Conservation (phyloP, 441 rosid genomes). For the Erysimum cheiri region DNA sequence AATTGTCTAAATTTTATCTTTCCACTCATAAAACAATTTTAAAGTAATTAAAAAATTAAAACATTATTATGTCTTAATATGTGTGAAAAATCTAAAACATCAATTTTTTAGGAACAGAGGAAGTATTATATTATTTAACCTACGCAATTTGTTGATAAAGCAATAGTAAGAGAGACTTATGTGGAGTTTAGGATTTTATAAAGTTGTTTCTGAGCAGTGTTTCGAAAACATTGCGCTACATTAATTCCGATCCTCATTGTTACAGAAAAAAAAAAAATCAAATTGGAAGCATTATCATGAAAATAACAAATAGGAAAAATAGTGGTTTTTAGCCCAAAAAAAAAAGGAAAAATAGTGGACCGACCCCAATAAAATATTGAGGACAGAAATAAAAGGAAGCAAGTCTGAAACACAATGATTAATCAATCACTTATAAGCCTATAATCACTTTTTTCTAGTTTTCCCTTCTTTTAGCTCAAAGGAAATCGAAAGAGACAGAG, state of each 20-base stretch:
- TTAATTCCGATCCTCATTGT: not conserved
- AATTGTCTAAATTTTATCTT: too few species aligned
- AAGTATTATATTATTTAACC: not conserved
- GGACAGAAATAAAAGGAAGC: conserved; percentile 43
- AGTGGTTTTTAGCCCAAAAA: too few species aligned
- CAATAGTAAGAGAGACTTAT: not conserved
- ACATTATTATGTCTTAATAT: too few species aligned
- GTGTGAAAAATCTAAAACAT: too few species aligned
- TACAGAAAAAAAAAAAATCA: not conserved
- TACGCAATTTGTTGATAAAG: conserved; percentile 10
- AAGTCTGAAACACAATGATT: conserved; percentile 44
- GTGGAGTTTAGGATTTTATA: too few species aligned
- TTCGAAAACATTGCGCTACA: not conserved
- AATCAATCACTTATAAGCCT: conserved; percentile 42
- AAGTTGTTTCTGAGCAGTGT: too few species aligned
- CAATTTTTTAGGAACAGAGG: too few species aligned
- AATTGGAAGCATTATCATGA: conserved; percentile 23
- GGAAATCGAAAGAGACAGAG: conserved; percentile 15
- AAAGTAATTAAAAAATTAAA: too few species aligned
- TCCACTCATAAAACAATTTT: too few species aligned
- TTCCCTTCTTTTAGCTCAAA: conserved; percentile 43
- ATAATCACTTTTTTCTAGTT: conserved; percentile 51
- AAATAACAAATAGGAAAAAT: too few species aligned
- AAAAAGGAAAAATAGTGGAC: conserved; percentile 31
- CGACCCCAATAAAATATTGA: conserved; percentile 60